Conservation (phyloP, 257 asterid species). For the Solanum clarkiae region DNA sequence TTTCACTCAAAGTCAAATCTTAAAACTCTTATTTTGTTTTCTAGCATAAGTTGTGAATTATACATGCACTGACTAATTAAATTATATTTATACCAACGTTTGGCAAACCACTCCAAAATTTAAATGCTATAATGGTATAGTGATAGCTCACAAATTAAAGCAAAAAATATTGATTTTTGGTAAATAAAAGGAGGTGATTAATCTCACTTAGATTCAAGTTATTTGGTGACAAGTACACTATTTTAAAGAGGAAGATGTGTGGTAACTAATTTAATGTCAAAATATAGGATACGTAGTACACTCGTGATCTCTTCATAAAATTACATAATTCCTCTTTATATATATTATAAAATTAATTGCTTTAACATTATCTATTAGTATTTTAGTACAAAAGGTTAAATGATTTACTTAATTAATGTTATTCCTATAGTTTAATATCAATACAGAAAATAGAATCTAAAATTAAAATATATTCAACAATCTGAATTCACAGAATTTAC, state of each 20-base stretch:
- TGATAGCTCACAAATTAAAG: background rate
- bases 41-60: background rate
- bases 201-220: background rate
- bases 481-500: no score
- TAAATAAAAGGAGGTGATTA: background rate
- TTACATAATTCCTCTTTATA: no score
- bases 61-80: background rate
- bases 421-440: no score
- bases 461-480: no score
- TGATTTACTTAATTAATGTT: no score
- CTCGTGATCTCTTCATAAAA: no score
- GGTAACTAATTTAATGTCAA: background rate
- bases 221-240: background rate
- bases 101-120: slow-evolving; percentile 9
- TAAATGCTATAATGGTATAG: background rate
- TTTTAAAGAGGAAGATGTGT: background rate
- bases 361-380: no score
- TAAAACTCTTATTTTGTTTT: background rate
- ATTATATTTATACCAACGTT: background rate
- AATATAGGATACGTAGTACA: no score
- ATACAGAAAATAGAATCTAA: no score
- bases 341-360: no score
- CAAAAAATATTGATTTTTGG: background rate
- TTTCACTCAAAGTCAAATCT: background rate
- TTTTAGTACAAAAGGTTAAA: no score